Conservation (phyloP, 2,329 filamentous ascomycete species). For the Podosphaera fusca region DNA sequence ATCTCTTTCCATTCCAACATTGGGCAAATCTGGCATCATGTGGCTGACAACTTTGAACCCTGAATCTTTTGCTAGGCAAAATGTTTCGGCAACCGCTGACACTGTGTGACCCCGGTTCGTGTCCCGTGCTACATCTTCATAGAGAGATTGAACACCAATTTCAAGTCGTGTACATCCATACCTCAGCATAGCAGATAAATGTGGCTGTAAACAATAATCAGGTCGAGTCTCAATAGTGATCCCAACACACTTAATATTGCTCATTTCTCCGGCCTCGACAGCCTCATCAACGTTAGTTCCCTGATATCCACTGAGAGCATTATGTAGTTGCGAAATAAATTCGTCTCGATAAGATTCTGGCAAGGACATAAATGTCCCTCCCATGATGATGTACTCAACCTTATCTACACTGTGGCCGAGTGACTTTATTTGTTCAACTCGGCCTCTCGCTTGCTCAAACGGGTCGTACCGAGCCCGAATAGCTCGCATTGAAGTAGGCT, state of each 20-base stretch:
- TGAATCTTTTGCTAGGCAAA: conserved; percentile 90
- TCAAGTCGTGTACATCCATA: conserved; percentile 92
- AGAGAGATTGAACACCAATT: conserved; percentile 85
- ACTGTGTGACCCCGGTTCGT: conserved; percentile 95
- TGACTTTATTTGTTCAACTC: conserved; percentile 90
- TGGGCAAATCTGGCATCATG: conserved; percentile 98
- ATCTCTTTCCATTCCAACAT: conserved; percentile 95
- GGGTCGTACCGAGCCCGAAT: conserved; percentile 94
- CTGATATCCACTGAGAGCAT: conserved; percentile 87
- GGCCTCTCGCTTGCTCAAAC: conserved; percentile 85
- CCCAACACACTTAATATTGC: conserved; percentile 89
- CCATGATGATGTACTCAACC: conserved; percentile 99
- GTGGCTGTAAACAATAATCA: conserved; percentile 91
- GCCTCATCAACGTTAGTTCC: conserved; percentile 89
- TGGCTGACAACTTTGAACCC: conserved; percentile 98
- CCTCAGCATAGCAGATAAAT: conserved; percentile 86
- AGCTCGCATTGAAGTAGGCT: conserved; percentile 94
- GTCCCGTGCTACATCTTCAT: conserved; percentile 95
- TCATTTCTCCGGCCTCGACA: conserved; percentile 84
- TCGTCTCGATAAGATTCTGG: conserved; percentile 71
- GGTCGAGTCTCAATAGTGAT: conserved; percentile 96
- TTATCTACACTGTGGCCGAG: conserved; percentile 95
- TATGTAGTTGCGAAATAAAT: conserved; percentile 90
- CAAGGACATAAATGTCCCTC: conserved; percentile 95
- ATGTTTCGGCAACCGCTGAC: conserved; percentile 83